These are phyloP conservation scores for Rosa rugosa DNA, from an alignment of 306 rosid genomes.

Conservation along the genomic window DNA sequence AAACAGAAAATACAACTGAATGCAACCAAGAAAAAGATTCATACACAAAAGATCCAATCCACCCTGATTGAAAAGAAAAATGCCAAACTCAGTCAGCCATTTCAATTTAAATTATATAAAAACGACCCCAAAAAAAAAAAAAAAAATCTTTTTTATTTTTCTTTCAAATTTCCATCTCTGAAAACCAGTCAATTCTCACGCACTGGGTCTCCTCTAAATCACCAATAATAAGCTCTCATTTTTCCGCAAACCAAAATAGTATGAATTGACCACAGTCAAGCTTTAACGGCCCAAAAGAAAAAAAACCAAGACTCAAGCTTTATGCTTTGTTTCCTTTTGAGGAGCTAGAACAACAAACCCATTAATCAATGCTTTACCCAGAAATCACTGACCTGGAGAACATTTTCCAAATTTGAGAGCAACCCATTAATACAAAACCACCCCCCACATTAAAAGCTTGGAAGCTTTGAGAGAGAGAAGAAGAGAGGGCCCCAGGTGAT, in stretches of 20 bases:
- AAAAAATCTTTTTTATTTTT: not conserved
- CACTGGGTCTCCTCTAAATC: not conserved
- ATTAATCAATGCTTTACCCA: slow-evolving; percentile 20
- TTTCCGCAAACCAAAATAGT: not conserved
- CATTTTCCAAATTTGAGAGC: slow-evolving; percentile 11
- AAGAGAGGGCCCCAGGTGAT: slow-evolving; percentile 24
- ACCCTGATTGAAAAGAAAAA: slow-evolving; percentile 13
- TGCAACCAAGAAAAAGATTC: slow-evolving; percentile 19
- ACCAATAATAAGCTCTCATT: not conserved
- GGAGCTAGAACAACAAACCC: not conserved
- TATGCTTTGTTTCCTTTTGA: slow-evolving; percentile 11
- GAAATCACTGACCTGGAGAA: not conserved
- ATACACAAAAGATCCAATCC: slow-evolving; percentile 30
- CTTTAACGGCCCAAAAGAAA: not conserved
- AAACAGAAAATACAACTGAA: slow-evolving; percentile 12
- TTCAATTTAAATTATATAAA: not conserved
- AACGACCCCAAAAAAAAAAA: not conserved
- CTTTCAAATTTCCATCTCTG: not conserved
- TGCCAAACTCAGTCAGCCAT: slow-evolving; percentile 25
- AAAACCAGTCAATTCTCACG: slow-evolving; percentile 11
- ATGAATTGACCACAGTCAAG: slow-evolving; percentile 4
- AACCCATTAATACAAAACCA: slow-evolving; percentile 26
- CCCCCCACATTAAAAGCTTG: not conserved
- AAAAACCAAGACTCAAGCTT: not conserved
- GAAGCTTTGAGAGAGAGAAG: not conserved